Percentiles rank a stretch among this genome's conserved stretches.
Evolutionary conservation across 306 rosid species (phyloP).

Genomic region (Sicyos edulis): DNA sequence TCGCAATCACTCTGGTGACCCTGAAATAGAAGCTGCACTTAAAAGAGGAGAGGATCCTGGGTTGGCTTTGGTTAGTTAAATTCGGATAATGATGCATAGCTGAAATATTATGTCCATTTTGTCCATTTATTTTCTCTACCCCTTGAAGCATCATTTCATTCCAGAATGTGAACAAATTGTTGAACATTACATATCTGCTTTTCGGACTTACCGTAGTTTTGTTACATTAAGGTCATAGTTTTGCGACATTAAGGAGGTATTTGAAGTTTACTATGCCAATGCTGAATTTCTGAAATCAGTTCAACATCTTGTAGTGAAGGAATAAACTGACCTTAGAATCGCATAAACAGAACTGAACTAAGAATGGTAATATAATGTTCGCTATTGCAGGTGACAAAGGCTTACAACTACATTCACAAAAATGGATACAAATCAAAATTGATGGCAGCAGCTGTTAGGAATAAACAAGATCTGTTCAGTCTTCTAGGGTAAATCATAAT

Average conservation of each 20-base stretch:
- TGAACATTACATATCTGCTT: neutral
- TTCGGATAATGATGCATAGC: constrained; percentile 2
- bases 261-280: neutral
- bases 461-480: constrained; percentile 88
- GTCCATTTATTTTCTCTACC: neutral
- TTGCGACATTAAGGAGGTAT: neutral
- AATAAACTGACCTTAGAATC: neutral
- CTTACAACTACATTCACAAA: constrained; percentile 91
- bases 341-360: neutral
- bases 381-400: constrained; percentile 68
- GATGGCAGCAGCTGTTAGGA: constrained; percentile 99
- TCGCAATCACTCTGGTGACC: constrained; percentile 82
- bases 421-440: constrained; percentile 82
- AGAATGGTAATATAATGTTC: neutral
- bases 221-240: neutral
- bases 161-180: neutral
- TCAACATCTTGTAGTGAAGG: neutral
- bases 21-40: constrained; percentile 66
- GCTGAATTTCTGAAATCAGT: neutral
- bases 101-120: neutral
- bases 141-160: neutral
- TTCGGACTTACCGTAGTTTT: neutral
- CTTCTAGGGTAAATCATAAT: constrained; percentile 70
- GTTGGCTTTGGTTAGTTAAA: constrained; percentile 72
- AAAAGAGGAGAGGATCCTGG: constrained; percentile 92